These are phyloP conservation scores for Pleomassaria siparia DNA, from an alignment of 2,329 filamentous ascomycete genomes.

Conservation along the genomic window DNA sequence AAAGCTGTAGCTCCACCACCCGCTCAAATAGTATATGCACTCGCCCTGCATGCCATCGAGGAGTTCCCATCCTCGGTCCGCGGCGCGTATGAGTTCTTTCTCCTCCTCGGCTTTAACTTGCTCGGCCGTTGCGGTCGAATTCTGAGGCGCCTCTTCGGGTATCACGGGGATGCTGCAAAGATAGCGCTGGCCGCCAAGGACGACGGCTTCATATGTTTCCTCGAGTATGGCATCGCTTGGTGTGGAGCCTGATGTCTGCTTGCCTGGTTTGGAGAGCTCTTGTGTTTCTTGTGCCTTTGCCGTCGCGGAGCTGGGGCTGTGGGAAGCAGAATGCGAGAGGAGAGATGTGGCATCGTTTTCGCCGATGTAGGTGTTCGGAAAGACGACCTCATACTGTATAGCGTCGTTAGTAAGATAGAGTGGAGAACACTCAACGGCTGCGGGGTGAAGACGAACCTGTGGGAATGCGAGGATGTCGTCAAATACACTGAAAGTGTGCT, in stretches of 20 bases:
- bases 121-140: conserved; percentile 67
- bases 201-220: conserved; percentile 70
- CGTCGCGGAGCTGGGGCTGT: conserved; percentile 28
- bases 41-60: conserved; percentile 73
- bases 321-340: conserved; percentile 44
- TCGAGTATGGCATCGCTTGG: conserved; percentile 27
- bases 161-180: conserved; percentile 83
- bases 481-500: conserved; percentile 76
- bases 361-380: conserved; percentile 71
- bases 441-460: conserved; percentile 60
- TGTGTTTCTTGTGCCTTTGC: conserved; percentile 38
- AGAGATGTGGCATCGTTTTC: conserved; percentile 68
- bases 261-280: conserved; percentile 37
- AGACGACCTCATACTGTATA: conserved; percentile 74
- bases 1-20: conserved; percentile 97
- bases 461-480: conserved; percentile 87
- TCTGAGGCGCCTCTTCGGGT: conserved; percentile 52
- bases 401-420: conserved; percentile 13
- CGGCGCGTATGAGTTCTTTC: conserved; percentile 76
- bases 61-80: conserved; percentile 76
- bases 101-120: conserved; percentile 73
- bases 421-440: neutral
- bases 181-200: conserved; percentile 68
- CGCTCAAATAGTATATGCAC: conserved; percentile 81
- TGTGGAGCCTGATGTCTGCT: conserved; percentile 16